Evolutionary conservation across 495 filamentous ascomycete species (phyloP).

Genomic region (Aspergillus biplanus): DNA sequence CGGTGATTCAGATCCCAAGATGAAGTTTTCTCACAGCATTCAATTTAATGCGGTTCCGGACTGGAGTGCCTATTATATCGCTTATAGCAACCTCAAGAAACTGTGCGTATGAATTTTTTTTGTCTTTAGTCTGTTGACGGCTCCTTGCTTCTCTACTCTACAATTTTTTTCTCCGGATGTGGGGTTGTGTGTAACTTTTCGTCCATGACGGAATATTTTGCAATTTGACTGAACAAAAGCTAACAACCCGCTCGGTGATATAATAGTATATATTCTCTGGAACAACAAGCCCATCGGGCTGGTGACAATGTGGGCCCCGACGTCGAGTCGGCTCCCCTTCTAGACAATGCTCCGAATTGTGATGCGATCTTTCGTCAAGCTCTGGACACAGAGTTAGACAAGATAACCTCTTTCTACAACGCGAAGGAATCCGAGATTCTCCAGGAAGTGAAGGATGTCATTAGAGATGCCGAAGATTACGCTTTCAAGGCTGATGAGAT

Average conservation of each 20-base stretch:
- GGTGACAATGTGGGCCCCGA: slow-evolving; percentile 55
- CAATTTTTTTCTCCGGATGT: neutral
- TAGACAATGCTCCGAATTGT: slow-evolving; percentile 65
- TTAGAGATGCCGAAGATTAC: slow-evolving; percentile 75
- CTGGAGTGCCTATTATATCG: slow-evolving; percentile 97
- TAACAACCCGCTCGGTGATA: slow-evolving; percentile 25
- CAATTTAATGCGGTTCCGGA: slow-evolving; percentile 99
- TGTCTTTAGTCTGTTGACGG: slow-evolving; percentile 1
- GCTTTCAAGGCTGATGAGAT: slow-evolving; percentile 62
- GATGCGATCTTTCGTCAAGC: slow-evolving; percentile 78
- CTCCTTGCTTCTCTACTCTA: neutral
- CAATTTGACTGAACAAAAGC: slow-evolving; percentile 21
- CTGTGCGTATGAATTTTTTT: slow-evolving; percentile 61
- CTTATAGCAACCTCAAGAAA: slow-evolving; percentile 99
- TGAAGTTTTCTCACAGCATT: slow-evolving; percentile 99
- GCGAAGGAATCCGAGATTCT: slow-evolving; percentile 85
- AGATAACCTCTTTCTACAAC: slow-evolving; percentile 87
- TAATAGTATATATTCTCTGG: slow-evolving; percentile 85
- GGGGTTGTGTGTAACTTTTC: neutral
- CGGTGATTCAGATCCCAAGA: slow-evolving; percentile 63
- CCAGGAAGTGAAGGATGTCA: slow-evolving; percentile 74
- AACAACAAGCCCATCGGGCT: slow-evolving; percentile 70
- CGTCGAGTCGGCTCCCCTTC: slow-evolving; percentile 81
- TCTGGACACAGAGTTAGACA: slow-evolving; percentile 88
- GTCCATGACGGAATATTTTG: neutral